Conservation (phyloP, 1,284 basidiomycete species). For the Apiotrichum domesticum region DNA sequence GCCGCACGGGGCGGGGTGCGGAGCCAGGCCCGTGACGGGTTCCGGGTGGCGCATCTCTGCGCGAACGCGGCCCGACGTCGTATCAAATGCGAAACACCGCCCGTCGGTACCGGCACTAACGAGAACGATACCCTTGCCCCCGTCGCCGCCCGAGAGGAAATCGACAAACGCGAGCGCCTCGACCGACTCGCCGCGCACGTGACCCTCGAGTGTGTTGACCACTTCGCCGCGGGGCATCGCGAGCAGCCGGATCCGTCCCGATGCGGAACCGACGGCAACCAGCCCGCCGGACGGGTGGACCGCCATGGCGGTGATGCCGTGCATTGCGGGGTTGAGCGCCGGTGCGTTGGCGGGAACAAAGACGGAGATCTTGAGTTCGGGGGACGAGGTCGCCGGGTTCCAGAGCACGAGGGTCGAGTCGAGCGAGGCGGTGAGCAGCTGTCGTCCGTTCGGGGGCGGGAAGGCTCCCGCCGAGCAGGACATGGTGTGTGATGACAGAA, state of each 20-base stretch:
- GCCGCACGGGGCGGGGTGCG: constrained; percentile 60
- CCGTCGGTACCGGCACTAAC: constrained; percentile 90
- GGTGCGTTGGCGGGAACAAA: constrained; percentile 56
- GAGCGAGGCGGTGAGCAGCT: constrained; percentile 77
- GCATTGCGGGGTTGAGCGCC: constrained; percentile 49
- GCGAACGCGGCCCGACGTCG: constrained; percentile 72
- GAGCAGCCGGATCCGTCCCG: constrained; percentile 76
- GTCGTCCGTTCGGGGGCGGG: constrained; percentile 56
- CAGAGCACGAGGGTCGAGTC: constrained; percentile 82
- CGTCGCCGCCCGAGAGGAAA: constrained; percentile 54
- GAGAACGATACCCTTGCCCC: constrained; percentile 58
- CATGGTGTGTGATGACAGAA: constrained; percentile 84
- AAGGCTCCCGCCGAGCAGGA: constrained; percentile 83
- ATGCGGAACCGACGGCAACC: constrained; percentile 78
- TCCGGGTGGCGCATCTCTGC: constrained; percentile 60
- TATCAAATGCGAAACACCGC: constrained; percentile 88
- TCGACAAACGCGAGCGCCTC: constrained; percentile 85
- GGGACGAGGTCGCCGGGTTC: constrained; percentile 67
- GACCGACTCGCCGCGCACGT: constrained; percentile 80
- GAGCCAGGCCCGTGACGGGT: constrained; percentile 72
- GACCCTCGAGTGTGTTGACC: constrained; percentile 62
- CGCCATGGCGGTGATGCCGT: constrained; percentile 76
- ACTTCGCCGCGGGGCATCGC: constrained; percentile 80
- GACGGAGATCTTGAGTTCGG: constrained; percentile 56
- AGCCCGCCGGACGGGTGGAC: constrained; percentile 78